phyloP scores from a whole-genome alignment of 495 filamentous ascomycete species.

The Tirmania nivea region DNA sequence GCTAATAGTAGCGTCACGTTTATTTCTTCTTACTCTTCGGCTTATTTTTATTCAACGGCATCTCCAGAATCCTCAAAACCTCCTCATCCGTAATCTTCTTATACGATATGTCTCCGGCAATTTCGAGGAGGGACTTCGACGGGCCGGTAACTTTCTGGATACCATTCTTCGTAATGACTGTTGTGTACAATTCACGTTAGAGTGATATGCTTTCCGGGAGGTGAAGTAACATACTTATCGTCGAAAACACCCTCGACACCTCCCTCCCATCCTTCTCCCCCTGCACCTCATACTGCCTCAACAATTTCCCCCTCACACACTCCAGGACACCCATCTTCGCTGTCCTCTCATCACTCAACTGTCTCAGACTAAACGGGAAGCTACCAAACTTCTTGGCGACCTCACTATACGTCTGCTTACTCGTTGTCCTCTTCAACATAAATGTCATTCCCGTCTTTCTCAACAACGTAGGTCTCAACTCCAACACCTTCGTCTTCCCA shows the following conservation, averaged over 20 bases:
- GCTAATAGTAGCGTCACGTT: background rate
- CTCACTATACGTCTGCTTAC: slow-evolving; percentile 73
- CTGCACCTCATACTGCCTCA: slow-evolving; percentile 87
- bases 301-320: slow-evolving; percentile 72
- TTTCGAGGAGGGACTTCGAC: slow-evolving; percentile 33
- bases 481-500: slow-evolving; percentile 80
- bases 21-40: slow-evolving; percentile 58
- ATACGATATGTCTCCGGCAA: slow-evolving; percentile 66
- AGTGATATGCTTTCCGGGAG: slow-evolving; percentile 8
- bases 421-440: slow-evolving; percentile 74
- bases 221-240: slow-evolving; percentile 47
- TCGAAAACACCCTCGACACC: slow-evolving; percentile 70
- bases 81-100: slow-evolving; percentile 97
- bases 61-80: slow-evolving; percentile 76
- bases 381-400: slow-evolving; percentile 88
- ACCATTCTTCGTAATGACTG: slow-evolving; percentile 96
- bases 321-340: slow-evolving; percentile 93
- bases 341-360: slow-evolving; percentile 87
- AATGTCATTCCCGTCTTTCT: slow-evolving; percentile 80
- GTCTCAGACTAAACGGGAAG: slow-evolving; percentile 93
- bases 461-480: slow-evolving; percentile 74
- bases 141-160: slow-evolving; percentile 63
- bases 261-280: slow-evolving; percentile 71
- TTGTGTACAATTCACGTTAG: slow-evolving; percentile 6
- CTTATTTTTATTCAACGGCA: slow-evolving; percentile 55